Base-by-base conservation (phyloP, 352 stramenopile genomes). In the Phytophthora gonapodyides region DNA sequence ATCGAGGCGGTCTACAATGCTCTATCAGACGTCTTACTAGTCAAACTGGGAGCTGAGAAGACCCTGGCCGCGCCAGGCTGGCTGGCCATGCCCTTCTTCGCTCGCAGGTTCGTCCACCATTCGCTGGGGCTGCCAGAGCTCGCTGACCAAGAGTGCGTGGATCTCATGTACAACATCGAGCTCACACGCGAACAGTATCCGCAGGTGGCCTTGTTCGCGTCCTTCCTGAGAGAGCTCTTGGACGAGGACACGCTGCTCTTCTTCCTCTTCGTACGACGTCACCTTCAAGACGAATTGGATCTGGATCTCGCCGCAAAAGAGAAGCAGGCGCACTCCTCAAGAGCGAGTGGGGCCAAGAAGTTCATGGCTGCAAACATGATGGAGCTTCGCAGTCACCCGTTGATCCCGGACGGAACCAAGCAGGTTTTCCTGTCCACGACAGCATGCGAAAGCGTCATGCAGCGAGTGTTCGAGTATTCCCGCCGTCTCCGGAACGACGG, bases 81-180 rank as follows among this genome's bases (percentile, higher is more conserved):
- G 36, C 50, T 88, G 2, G 76, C 79, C 15, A 84, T 94, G 65
- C 80, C 83, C 15, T 64, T 78, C 24, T 83, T 92, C n/a, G 61
- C 77, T 1, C 71, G 77, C 16, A 74, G 71, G 30, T 82, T 80
- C 37, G 48, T 94, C 0, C 69, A 80, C 2, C 78, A 80, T 7
- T 69, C 66, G 0, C 41, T 94, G 5, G 85, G 85, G 5, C 55
- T 91, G 1, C 46, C 63, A 2, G 49, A 75, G 27, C 62, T 94
- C 2, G 83, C 80, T 0, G 82, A 93, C 15, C 83, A 94, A 63
- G 83, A 94, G 15, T 80, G 71, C 16, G 33, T 91, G 8, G 83
- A 94, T 43, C 56, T 94, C n/a, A 70, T 91, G 44, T 78, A 76
- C 51, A 94, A 89, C 35, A 50, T 86, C 5, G 85, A 93, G 40